Conservation (phyloP, 768 basidiomycete genomes). For the Kwoniella pini region DNA sequence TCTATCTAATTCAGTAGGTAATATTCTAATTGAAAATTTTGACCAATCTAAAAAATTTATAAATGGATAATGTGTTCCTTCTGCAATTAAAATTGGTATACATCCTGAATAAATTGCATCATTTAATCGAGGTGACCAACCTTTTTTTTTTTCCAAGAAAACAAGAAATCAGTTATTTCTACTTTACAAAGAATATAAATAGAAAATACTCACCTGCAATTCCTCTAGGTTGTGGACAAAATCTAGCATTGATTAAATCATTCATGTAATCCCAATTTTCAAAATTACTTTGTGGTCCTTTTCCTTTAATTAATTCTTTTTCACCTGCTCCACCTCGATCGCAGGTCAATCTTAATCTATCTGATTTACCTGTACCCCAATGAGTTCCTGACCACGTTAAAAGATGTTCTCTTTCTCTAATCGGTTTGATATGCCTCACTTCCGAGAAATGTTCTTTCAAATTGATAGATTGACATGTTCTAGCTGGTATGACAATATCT, state of each 20-base stretch:
- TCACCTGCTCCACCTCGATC: slow-evolving; percentile 41
- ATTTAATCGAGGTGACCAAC: slow-evolving; percentile 56
- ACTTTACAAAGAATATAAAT: too few species aligned
- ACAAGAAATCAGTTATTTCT: too few species aligned
- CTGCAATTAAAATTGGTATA: slow-evolving; percentile 57
- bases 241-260: slow-evolving; percentile 46
- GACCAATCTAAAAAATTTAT: slow-evolving; percentile 56
- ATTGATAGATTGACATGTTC: slow-evolving; percentile 45
- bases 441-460: slow-evolving; percentile 44
- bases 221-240: slow-evolving; percentile 52
- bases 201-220: slow-evolving; percentile 42
- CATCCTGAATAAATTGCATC: slow-evolving; percentile 58
- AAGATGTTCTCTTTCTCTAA: slow-evolving; percentile 39
- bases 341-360: slow-evolving; percentile 48
- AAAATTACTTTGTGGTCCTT: slow-evolving; percentile 42
- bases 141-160: slow-evolving; percentile 13
- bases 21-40: slow-evolving; percentile 55
- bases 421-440: slow-evolving; percentile 39
- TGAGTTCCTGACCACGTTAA: slow-evolving; percentile 51
- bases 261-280: slow-evolving; percentile 51
- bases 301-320: slow-evolving; percentile 36
- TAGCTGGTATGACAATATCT: slow-evolving; percentile 53
- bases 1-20: slow-evolving; percentile 54
- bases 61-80: slow-evolving; percentile 56
- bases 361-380: slow-evolving; percentile 54